Conservation (phyloP, 176 grass and related monocot species). For the Cenchrus fungigraminus region DNA sequence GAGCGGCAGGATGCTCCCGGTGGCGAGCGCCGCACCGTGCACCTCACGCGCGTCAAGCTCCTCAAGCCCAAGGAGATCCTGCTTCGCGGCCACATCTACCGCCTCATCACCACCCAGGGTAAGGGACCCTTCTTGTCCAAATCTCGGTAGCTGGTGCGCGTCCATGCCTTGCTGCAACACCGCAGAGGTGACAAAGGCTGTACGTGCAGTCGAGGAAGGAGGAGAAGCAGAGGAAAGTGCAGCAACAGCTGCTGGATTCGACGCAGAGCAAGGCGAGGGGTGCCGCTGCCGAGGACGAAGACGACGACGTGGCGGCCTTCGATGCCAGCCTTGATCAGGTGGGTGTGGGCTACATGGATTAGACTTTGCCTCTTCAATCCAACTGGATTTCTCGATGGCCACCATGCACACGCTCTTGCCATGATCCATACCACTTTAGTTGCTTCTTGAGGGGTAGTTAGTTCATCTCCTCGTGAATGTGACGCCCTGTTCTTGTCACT, state of each 20-base stretch:
- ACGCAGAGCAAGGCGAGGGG: conserved; percentile 30
- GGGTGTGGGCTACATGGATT: not conserved
- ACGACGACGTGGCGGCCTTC: conserved; percentile 47
- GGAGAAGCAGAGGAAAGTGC: conserved; percentile 69
- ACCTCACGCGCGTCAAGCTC: conserved; percentile 80
- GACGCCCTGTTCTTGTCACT: not conserved
- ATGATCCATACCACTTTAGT: conserved; percentile 36
- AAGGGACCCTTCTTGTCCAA: too few relatives aligned
- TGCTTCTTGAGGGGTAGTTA: conserved; percentile 16
- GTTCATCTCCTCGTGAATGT: conserved; percentile 44
- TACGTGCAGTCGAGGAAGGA: conserved; percentile 48
- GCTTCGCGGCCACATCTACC: conserved; percentile 72
- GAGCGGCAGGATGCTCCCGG: conserved; percentile 41
- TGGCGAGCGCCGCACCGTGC: conserved; percentile 52
- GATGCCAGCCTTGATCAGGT: conserved; percentile 63
- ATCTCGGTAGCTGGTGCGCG: not conserved
- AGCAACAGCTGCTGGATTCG: conserved; percentile 52
- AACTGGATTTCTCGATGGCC: conserved; percentile 16
- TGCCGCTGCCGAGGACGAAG: not conserved
- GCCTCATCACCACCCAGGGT: conserved; percentile 89
- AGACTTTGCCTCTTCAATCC: conserved; percentile 19
- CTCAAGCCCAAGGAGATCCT: conserved; percentile 88
- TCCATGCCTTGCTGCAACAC: too few relatives aligned
- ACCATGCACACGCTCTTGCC: conserved; percentile 43
- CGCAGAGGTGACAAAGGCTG: not conserved